phyloP scores from a whole-genome alignment of 192 early-diverging fungal genomes.

The Entomortierella chlamydospora region DNA sequence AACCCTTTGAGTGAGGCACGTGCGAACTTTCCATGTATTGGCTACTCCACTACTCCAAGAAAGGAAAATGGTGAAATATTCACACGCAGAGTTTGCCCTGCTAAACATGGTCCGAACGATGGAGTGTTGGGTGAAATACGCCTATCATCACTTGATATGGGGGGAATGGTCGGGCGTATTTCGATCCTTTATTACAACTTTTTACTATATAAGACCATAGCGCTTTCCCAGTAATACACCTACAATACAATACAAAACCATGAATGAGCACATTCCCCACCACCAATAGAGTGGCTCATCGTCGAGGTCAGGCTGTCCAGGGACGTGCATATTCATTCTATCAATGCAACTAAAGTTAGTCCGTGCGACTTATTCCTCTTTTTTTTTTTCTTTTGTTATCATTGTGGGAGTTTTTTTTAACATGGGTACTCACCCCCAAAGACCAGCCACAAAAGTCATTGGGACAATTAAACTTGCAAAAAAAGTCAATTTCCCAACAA shows the following conservation, averaged over 20 bases:
- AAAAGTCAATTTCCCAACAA: constrained; percentile 61
- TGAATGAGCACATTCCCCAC: constrained; percentile 19
- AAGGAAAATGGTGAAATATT: too few species aligned
- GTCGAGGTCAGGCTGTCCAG: constrained; percentile 58
- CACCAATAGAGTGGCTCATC: constrained; percentile 27
- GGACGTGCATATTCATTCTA: constrained; percentile 72
- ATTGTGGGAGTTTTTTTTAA: not conserved
- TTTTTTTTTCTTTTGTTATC: not conserved
- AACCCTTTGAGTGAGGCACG: too few species aligned
- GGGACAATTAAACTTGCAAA: constrained; percentile 67
- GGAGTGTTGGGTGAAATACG: too few species aligned
- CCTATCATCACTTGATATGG: too few species aligned
- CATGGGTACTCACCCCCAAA: constrained; percentile 67
- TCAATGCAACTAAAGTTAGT: not conserved
- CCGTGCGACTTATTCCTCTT: not conserved
- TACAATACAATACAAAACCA: constrained; percentile 31
- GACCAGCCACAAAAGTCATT: constrained; percentile 70
- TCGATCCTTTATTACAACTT: too few species aligned
- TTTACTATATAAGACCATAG: constrained; percentile 39
- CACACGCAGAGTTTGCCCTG: too few species aligned
- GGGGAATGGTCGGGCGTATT: too few species aligned
- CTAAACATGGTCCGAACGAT: too few species aligned
- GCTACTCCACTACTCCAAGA: too few species aligned
- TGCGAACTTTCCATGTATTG: too few species aligned
- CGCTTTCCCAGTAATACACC: constrained; percentile 33